These are phyloP conservation scores for Geosmithia flava DNA, from an alignment of 2,329 filamentous ascomycete genomes.

Conservation along the genomic window DNA sequence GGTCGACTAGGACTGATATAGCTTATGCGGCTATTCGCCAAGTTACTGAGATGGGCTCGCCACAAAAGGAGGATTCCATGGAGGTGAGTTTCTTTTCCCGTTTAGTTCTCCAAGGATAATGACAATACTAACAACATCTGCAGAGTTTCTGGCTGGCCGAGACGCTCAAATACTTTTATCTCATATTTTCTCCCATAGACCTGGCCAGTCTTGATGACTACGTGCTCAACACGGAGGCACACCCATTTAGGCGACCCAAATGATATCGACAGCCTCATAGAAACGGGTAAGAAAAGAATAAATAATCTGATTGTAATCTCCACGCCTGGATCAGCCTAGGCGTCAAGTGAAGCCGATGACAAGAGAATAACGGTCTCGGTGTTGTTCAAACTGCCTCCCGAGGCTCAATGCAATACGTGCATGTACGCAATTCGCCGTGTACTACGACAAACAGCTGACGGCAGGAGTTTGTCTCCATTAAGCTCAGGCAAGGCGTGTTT, in stretches of 20 bases:
- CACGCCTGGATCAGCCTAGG: not conserved
- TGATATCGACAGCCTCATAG: not conserved
- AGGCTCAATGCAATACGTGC: no score
- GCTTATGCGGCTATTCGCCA: slow-evolving; percentile 56
- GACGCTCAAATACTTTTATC: slow-evolving; percentile 64
- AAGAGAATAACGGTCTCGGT: no score
- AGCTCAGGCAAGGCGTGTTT: no score
- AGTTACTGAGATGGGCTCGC: slow-evolving; percentile 36
- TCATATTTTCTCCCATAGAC: slow-evolving; percentile 54
- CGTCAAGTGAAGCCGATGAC: not conserved
- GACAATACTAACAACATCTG: slow-evolving; percentile 5
- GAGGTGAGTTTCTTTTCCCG: slow-evolving; percentile 29
- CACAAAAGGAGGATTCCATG: slow-evolving; percentile 42
- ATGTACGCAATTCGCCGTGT: no score
- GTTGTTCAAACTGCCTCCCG: no score
- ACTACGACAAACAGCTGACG: no score
- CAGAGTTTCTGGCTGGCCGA: slow-evolving; percentile 64
- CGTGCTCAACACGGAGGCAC: slow-evolving; percentile 45
- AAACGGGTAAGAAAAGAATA: not conserved
- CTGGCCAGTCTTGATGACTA: slow-evolving; percentile 55
- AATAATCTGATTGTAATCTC: not conserved
- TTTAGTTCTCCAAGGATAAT: not conserved
- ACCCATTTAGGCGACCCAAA: slow-evolving; percentile 22
- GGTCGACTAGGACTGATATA: slow-evolving; percentile 43
- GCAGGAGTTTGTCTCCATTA: no score